Evolutionary conservation across 495 filamentous ascomycete species (phyloP).

Genomic region (Chaetomium tenue): DNA sequence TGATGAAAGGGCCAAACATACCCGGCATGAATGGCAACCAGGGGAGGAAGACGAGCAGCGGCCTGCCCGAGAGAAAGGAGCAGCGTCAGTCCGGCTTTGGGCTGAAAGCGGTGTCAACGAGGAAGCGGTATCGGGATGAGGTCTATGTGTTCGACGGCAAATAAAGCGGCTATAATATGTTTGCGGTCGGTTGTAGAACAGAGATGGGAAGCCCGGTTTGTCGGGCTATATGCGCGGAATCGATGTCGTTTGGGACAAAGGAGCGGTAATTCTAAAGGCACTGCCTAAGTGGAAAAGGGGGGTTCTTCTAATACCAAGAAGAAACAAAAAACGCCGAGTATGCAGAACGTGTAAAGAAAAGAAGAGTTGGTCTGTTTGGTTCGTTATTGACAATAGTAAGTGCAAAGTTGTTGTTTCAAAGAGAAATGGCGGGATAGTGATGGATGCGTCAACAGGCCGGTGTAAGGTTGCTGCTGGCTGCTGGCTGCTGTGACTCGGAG

Average conservation of each 20-base stretch:
- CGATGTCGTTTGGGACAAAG: conserved; percentile 9
- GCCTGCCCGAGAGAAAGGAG: conserved; percentile 36
- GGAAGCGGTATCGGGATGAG: not conserved
- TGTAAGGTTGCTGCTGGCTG: too few species aligned
- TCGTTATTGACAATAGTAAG: conserved; percentile 6
- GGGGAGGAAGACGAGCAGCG: conserved; percentile 34
- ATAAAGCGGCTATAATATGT: not conserved
- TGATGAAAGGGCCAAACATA: conserved; percentile 30
- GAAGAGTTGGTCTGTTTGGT: not conserved
- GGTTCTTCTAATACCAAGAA: not conserved
- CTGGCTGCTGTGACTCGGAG: conserved; percentile 17
- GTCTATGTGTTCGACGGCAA: not conserved
- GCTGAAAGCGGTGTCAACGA: conserved; percentile 4
- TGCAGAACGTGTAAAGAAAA: conserved; percentile 11
- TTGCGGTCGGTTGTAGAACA: conserved; percentile 7
- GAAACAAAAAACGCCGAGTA: conserved; percentile 20
- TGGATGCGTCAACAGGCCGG: not conserved
- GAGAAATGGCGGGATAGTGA: conserved; percentile 9
- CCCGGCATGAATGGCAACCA: conserved; percentile 48
- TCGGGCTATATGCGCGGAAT: not conserved
- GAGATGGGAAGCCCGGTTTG: conserved; percentile 5
- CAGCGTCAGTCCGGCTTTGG: conserved; percentile 11
- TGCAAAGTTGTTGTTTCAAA: conserved; percentile 2
- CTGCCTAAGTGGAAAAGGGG: not conserved
- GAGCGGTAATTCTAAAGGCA: conserved; percentile 12